A percentile compares a stretch with the other conserved stretches of the same genome.
Evolutionary conservation across 495 filamentous ascomycete species (phyloP).

Genomic region (Neurospora tetraspora): DNA sequence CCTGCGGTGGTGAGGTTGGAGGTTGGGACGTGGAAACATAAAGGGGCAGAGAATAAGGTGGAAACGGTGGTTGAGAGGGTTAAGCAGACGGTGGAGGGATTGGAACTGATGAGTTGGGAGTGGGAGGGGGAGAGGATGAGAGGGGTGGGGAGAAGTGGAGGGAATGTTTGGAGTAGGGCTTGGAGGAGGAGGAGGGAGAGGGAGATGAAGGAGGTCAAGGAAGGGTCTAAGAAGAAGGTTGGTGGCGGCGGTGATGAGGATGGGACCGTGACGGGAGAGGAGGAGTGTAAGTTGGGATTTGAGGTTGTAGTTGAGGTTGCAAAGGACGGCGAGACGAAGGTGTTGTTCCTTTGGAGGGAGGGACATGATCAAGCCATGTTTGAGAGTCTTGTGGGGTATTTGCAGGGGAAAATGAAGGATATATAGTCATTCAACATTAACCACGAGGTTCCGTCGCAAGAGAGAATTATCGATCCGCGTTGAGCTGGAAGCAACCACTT

Average conservation of each 20-base stretch:
- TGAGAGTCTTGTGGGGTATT: constrained; percentile 80
- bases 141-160: constrained; percentile 28
- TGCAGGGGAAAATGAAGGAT: constrained; percentile 27
- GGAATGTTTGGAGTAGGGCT: constrained; percentile 43
- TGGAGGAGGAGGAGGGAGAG: constrained; percentile 29
- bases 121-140: constrained; percentile 24
- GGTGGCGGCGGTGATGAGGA: not conserved
- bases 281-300: constrained; percentile 17
- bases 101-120: constrained; percentile 52
- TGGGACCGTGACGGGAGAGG: not conserved
- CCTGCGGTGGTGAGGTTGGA: constrained; percentile 45
- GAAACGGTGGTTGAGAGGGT: constrained; percentile 9
- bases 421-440: not conserved
- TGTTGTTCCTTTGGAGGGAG: constrained; percentile 62
- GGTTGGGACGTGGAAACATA: not conserved
- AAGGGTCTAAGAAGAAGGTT: not conserved
- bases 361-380: constrained; percentile 68
- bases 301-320: constrained; percentile 12
- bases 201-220: not conserved
- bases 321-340: constrained; percentile 9
- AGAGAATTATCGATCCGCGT: no score
- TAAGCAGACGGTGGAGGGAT: constrained; percentile 13
- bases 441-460: no score
- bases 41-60: constrained; percentile 1
- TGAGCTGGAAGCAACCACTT: no score